Evolutionary conservation across 164 flowering plant species (phyloP).

Genomic region (Protea cynaroides): DNA sequence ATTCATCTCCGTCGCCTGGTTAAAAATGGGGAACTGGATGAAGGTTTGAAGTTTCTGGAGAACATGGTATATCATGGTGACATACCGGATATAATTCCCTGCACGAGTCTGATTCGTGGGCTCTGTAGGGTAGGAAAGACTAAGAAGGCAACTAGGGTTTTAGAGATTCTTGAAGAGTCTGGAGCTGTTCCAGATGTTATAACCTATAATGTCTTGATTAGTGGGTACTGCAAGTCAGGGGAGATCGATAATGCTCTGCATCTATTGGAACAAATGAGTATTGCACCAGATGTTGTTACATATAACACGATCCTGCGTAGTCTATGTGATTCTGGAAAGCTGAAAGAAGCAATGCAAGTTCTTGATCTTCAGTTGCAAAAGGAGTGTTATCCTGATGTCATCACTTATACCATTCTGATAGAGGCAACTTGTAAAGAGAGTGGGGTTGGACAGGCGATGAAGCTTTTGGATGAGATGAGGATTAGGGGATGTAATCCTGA

Average conservation of each 20-base stretch:
- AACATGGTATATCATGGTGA: constrained; percentile 55
- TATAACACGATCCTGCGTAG: constrained; percentile 71
- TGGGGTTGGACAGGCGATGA: constrained; percentile 83
- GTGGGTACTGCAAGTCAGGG: constrained; percentile 75
- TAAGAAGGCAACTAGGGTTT: constrained; percentile 49
- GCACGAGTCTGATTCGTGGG: constrained; percentile 71
- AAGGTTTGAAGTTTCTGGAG: constrained; percentile 50
- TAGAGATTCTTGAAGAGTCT: constrained; percentile 68
- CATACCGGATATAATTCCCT: constrained; percentile 58
- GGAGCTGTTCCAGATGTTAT: constrained; percentile 87
- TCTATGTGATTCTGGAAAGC: constrained; percentile 58
- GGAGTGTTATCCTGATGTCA: constrained; percentile 70
- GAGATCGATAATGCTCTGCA: constrained; percentile 61
- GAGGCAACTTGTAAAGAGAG: constrained; percentile 79
- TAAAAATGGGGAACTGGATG: constrained; percentile 58
- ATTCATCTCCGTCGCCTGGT: constrained; percentile 48
- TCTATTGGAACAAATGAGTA: constrained; percentile 67
- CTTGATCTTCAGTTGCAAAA: constrained; percentile 48
- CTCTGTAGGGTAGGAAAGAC: constrained; percentile 58
- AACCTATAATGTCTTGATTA: constrained; percentile 72
- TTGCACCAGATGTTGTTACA: constrained; percentile 74
- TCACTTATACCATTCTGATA: constrained; percentile 79
- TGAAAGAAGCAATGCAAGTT: constrained; percentile 70
- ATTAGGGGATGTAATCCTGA: constrained; percentile 76
- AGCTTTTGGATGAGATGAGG: constrained; percentile 86